Percentiles rank a stretch among this genome's conserved stretches.
Conservation (phyloP, 495 filamentous ascomycete species). For the Corynascus novoguineensis region DNA sequence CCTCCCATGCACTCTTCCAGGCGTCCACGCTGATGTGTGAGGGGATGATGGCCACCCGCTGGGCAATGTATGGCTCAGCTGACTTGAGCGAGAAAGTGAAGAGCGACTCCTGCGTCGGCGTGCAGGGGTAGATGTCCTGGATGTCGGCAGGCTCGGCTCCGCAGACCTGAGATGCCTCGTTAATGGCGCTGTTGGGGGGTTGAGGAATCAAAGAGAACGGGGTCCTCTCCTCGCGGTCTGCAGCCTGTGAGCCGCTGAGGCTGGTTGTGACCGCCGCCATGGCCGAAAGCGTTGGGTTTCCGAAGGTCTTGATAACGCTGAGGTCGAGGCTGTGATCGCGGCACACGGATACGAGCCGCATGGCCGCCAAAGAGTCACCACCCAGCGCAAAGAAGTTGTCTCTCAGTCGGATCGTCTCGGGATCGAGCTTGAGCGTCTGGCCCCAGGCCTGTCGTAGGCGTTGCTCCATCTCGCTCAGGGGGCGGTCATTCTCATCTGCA, state of each 20-base stretch:
- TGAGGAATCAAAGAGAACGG: constrained; percentile 19
- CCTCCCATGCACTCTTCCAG: constrained; percentile 53
- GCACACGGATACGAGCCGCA: constrained; percentile 24
- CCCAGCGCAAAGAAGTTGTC: constrained; percentile 32
- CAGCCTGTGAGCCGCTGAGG: not conserved
- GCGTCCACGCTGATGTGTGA: constrained; percentile 37
- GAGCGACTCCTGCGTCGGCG: constrained; percentile 59
- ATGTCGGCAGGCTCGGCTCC: constrained; percentile 35
- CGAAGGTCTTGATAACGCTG: constrained; percentile 21
- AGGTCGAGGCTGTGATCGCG: constrained; percentile 19
- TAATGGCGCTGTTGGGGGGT: not conserved
- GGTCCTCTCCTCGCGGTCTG: not conserved
- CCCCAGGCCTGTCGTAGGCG: constrained; percentile 16
- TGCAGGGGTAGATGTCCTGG: constrained; percentile 59
- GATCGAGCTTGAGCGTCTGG: constrained; percentile 12
- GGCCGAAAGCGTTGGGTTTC: constrained; percentile 16
- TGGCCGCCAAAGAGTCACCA: constrained; percentile 31
- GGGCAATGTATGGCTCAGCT: constrained; percentile 49
- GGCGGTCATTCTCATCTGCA: not conserved
- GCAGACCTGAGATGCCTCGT: constrained; percentile 45
- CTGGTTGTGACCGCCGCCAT: constrained; percentile 18
- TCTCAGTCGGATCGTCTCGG: constrained; percentile 7
- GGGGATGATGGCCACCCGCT: constrained; percentile 43
- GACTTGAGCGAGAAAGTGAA: constrained; percentile 46
- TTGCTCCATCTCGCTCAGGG: constrained; percentile 14